Conservation (phyloP, 2,329 filamentous ascomycete species). For the Beauveria caledonica region DNA sequence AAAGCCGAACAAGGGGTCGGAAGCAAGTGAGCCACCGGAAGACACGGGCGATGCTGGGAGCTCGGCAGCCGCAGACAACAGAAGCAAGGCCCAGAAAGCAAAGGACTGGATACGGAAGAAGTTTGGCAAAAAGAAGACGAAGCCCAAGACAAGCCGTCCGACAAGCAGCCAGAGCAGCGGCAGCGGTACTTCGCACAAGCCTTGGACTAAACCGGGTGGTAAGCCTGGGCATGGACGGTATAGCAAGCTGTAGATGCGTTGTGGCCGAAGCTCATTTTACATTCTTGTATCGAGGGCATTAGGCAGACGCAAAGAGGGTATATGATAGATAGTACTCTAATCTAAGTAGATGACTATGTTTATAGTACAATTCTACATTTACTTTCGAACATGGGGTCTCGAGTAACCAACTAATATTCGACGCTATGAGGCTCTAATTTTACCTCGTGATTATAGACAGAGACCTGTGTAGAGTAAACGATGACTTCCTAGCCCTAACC, state of each 20-base stretch:
- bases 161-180: not conserved
- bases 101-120: not conserved
- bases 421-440: too few species aligned
- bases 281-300: not conserved
- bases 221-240: not conserved
- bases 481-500: too few species aligned
- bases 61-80: not conserved
- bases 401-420: too few species aligned
- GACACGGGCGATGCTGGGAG: not conserved
- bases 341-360: not conserved
- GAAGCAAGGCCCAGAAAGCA: not conserved
- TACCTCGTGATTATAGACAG: too few species aligned
- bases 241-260: not conserved
- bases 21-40: not conserved
- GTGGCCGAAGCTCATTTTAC: not conserved
- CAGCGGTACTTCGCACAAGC: not conserved
- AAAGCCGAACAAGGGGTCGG: not conserved
- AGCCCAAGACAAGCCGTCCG: not conserved
- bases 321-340: not conserved
- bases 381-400: too few species aligned
- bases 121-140: not conserved
- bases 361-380: too few species aligned
- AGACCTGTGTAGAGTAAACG: too few species aligned
- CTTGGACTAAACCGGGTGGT: not conserved
- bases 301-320: not conserved